Base-by-base conservation (phyloP, 2,329 filamentous ascomycete genomes). In the Penicillium sp. region DNA sequence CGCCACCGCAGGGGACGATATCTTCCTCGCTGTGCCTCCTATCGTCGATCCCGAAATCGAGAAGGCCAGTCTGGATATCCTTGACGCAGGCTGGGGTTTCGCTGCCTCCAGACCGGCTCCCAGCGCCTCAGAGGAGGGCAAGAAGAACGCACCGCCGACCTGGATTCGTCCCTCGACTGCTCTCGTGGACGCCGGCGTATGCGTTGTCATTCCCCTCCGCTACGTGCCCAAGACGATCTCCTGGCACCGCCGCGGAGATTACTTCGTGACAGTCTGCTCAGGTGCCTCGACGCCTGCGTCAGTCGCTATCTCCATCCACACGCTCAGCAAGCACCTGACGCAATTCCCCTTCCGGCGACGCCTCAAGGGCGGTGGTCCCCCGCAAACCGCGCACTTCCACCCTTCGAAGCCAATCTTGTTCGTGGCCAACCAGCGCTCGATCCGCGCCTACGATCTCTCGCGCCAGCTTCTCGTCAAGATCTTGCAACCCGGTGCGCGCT, bases 161-260 rank as follows among this genome's bases (percentile, higher is more conserved):
- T 99, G 94, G 94, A 81, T 86, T 38, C 86, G 93, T 14, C 92
- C 94, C 1, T 85, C 87, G 35, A 74, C 83, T 2, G 81, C 84
- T 43, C 82, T 96, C 3, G 86, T 91, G 65, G 86, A 89, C 50
- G 84, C 87, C 55, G 69, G 92, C 43, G 88, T 97, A 2, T 80
- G 92, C 38, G 82, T 95, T 56, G 88, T 90, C 67, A 84, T 90
- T 52, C 91, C 90, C 7, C 87, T 97, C 11, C 84, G 89, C 58
- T 84, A 89, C 46, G 81, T 86, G 2, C 84, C 96, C 68, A 97
- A 96, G 77, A 87, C 90, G 13, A 85, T 99, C 65, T 88, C 86
- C 70, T 99, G 93, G 91, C 95, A 99, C 75, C 84, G 93, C 55
- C 86, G 90, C 57, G 94, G 94, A 64, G 93, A 97, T 71, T 97